These are phyloP conservation scores for Dactylella cylindrospora DNA, from an alignment of 2,329 filamentous ascomycete genomes.

Conservation along the genomic window DNA sequence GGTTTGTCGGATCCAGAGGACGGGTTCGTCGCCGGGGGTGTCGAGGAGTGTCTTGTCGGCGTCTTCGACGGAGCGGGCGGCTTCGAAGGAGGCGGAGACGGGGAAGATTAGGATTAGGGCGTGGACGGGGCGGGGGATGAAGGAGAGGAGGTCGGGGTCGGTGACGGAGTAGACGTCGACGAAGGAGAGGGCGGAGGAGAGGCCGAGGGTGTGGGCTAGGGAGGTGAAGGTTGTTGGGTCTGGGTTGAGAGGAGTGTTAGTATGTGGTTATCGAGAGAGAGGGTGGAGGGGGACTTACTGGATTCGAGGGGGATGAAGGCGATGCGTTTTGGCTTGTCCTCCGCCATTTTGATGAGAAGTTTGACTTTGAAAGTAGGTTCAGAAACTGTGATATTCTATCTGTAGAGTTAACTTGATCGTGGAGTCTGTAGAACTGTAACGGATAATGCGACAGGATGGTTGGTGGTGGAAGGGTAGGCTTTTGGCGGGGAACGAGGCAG, in stretches of 20 bases:
- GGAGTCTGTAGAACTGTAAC: no score
- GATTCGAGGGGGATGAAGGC: slow-evolving; percentile 42
- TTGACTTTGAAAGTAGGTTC: no score
- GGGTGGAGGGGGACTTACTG: slow-evolving; percentile 19
- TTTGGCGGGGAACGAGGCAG: no score
- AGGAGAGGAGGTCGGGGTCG: slow-evolving; percentile 78
- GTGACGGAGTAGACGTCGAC: slow-evolving; percentile 91
- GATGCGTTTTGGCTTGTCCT: slow-evolving; percentile 26
- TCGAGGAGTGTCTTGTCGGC: slow-evolving; percentile 48
- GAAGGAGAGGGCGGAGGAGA: slow-evolving; percentile 73
- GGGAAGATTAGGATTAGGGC: slow-evolving; percentile 93
- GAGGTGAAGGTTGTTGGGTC: slow-evolving; percentile 83
- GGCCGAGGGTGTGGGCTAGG: slow-evolving; percentile 79
- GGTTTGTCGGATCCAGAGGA: slow-evolving; percentile 93
- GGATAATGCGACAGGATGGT: no score
- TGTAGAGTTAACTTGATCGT: no score
- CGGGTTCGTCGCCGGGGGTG: slow-evolving; percentile 62
- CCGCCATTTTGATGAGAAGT: slow-evolving; percentile 20
- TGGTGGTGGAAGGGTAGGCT: no score
- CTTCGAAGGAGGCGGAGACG: slow-evolving; percentile 75
- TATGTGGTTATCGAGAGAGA: background rate
- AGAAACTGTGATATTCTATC: no score
- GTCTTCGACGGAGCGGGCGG: slow-evolving; percentile 57
- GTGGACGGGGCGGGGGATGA: slow-evolving; percentile 83
- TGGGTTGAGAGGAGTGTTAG: slow-evolving; percentile 41